Evolutionary conservation across 768 basidiomycete genomes (phyloP), one percentile per base, ranked within the genome.

Genomic region (Tricholoma saponaceum): DNA sequence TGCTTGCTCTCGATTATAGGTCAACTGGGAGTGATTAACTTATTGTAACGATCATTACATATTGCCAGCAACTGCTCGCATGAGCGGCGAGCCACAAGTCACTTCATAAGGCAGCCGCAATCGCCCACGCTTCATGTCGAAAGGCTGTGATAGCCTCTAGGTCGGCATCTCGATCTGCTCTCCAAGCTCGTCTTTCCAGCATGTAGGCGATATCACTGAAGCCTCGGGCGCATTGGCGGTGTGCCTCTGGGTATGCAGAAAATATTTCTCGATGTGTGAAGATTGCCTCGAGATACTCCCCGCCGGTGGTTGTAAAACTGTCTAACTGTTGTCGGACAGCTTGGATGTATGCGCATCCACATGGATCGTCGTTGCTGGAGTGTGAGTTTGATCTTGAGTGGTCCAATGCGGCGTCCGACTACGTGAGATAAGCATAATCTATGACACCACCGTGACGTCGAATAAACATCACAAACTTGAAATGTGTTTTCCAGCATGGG

Each of bases 191-290:
- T 52, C 73, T 69, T 69, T 90, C 89, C 63, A 92, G 69, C 35
- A 76, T 69, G 57, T 74, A 77, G 10, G 89, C 89, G 60, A 92
- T 74, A 69, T 85, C 86, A 71, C 74, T 82, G 69, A 88, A 83
- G 14, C 74, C 84, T 52, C 77, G 73, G 51, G 85, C 83, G 74
- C 89, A 91, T 30, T 82, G 79, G 57, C 60, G 70, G 74, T 91
- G 89, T 10, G 75, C 84, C 55, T 76, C 73, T 18, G 89, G 89
- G 65, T 76, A 85, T 9, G 85, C 80, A 60, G 71, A 74, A 59
- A 86, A 76, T 35, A 87, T 81, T 67, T 86, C 83, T 66, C 89
- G 87, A 73, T 92, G 89, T 0, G 84, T 83, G 71, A 90, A 88
- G 64, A 92, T 85, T 52, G 81, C 78, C 66, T 92, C 89, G 70